phyloP scores from a whole-genome alignment of 306 rosid species.

The Benincasa hispida region DNA sequence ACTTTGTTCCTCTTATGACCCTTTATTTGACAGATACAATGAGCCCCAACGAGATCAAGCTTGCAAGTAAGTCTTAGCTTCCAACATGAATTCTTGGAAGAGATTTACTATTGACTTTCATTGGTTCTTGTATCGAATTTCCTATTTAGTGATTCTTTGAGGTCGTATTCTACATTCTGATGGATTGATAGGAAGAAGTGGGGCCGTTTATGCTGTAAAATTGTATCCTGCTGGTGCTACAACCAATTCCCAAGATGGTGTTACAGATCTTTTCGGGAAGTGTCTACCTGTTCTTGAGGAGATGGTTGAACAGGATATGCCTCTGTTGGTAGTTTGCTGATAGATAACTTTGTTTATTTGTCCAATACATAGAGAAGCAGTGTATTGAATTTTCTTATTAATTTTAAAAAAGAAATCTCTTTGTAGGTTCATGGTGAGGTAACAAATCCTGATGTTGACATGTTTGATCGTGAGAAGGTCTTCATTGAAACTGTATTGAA shows the following conservation, averaged over 20 bases:
- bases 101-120: background rate
- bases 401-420: background rate
- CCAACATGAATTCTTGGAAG: background rate
- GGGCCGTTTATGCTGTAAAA: constrained; percentile 64
- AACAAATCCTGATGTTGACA: constrained; percentile 55
- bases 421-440: constrained; percentile 91
- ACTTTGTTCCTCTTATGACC: constrained; percentile 83
- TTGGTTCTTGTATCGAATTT: background rate
- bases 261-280: constrained; percentile 67
- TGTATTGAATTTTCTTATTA: background rate
- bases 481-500: constrained; percentile 61
- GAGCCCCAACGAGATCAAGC: constrained; percentile 57
- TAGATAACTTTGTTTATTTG: background rate
- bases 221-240: constrained; percentile 96
- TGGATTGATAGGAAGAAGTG: constrained; percentile 50
- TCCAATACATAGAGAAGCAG: background rate
- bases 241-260: constrained; percentile 91
- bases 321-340: constrained; percentile 44
- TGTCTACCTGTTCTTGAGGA: constrained; percentile 80
- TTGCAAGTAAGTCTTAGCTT: constrained; percentile 49
- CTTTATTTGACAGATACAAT: constrained; percentile 80
- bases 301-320: constrained; percentile 68
- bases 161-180: background rate
- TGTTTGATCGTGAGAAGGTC: constrained; percentile 86
- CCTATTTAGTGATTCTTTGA: background rate